Evolutionary conservation across 345 rosid species (phyloP), one percentile per base, ranked within the genome.

Genomic region (Crucihimalaya himalaica): DNA sequence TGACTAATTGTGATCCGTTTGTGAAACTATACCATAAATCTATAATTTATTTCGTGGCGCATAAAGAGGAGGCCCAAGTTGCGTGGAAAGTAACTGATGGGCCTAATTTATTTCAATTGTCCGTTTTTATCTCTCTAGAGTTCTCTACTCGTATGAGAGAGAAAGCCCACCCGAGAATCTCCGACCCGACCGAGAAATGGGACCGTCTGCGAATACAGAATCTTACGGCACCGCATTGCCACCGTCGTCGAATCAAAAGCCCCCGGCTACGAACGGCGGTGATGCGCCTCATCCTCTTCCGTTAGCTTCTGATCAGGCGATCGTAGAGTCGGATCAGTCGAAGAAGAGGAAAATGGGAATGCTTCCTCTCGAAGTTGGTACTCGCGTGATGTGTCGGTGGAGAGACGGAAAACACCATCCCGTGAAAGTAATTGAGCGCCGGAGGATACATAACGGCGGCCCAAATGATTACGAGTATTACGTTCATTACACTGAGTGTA

Each of bases 301-400:
- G 18, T 25, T 18, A 67, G 73, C 16, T 61, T 64, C 9, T 65
- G 71, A 14, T 65, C 61, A 3, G 4, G 61, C 51, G 80, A 59
- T 67, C 20, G 47, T 32, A 60, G 91, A 82, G 46, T 53, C 86
- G 48, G 94, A 89, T 16, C 81, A 74, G 15, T 61, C 76, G 72
- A 90, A 70, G 79, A 87, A 76, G 84, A 84, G 91, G 86, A 88
- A 37, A 77, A 63, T 79, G 63, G 78, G 87, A 42, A 58, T 83
- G 77, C 85, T 84, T 5, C 98, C 96, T 3, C 84, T 90, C 20
- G 98, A 92, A 76, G 98, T 92, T 6, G 98, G 98, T 20, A 90
- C 96, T 66, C 90, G 93, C 55, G 98, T 90, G 27, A 66, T 87
- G 95, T 90, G 98, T 83, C 94, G 96, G 5, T 90, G 98, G 98